phyloP scores from a whole-genome alignment of 2,329 filamentous ascomycete genomes.

The Dryadomyces sulphureus region DNA sequence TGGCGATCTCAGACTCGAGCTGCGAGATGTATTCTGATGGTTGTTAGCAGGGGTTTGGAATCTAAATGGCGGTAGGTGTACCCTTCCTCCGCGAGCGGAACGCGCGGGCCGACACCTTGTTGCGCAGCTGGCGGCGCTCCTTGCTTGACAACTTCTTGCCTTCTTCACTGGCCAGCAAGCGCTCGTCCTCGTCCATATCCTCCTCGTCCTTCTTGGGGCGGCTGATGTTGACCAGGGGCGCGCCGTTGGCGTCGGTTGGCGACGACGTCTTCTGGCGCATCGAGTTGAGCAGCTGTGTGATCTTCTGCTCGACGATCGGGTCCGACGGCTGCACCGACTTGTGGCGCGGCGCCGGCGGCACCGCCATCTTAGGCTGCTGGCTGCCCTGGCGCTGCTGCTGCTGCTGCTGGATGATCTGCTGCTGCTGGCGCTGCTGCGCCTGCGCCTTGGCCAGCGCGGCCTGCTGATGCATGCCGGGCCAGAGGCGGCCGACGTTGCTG shows the following conservation, averaged over 20 bases:
- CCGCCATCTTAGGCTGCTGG: slow-evolving; percentile 21
- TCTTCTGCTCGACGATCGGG: slow-evolving; percentile 77
- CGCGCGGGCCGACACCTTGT: slow-evolving; percentile 95
- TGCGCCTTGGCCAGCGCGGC: slow-evolving; percentile 64
- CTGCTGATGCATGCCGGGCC: slow-evolving; percentile 88
- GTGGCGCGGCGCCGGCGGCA: slow-evolving; percentile 26
- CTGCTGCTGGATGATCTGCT: slow-evolving; percentile 42
- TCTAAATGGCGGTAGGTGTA: slow-evolving; percentile 29
- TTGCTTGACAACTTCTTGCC: slow-evolving; percentile 99
- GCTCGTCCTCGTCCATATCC: slow-evolving; percentile 97
- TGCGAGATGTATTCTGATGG: slow-evolving; percentile 86
- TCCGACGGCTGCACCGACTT: slow-evolving; percentile 43
- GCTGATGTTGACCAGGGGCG: slow-evolving; percentile 44
- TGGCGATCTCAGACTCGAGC: slow-evolving; percentile 77
- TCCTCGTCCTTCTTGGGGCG: slow-evolving; percentile 85
- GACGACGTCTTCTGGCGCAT: slow-evolving; percentile 63
- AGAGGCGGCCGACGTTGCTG: slow-evolving; percentile 56
- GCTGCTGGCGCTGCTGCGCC: slow-evolving; percentile 52
- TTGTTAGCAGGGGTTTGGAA: not conserved
- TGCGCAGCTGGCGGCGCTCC: slow-evolving; percentile 89
- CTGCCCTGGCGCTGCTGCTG: slow-evolving; percentile 23
- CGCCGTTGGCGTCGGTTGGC: slow-evolving; percentile 33
- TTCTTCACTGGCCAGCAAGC: slow-evolving; percentile 85
- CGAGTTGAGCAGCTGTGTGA: slow-evolving; percentile 79
- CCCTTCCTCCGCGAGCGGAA: slow-evolving; percentile 98